Percentiles rank a stretch among this genome's conserved stretches.
Evolutionary conservation across 2,329 filamentous ascomycete genomes (phyloP).

Genomic region (Juglanconis oblonga): DNA sequence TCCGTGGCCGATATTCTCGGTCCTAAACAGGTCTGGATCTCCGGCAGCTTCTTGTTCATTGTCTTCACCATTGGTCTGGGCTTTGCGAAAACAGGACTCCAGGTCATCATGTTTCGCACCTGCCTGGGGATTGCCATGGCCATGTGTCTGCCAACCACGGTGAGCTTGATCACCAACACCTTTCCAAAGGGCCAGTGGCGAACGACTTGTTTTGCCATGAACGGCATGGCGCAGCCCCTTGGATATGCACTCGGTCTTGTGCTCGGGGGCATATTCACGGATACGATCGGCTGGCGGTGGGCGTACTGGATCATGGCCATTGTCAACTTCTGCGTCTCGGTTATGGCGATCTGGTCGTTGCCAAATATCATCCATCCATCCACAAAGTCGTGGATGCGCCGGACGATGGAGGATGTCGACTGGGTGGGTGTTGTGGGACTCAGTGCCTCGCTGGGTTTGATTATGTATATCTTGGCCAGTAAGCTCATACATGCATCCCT

Average conservation of each 20-base stretch:
- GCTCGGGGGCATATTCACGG: slow-evolving; percentile 46
- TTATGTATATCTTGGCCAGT: slow-evolving; percentile 49
- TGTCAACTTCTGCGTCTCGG: slow-evolving; percentile 35
- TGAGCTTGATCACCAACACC: slow-evolving; percentile 35
- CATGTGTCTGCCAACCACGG: slow-evolving; percentile 36
- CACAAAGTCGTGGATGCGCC: slow-evolving; percentile 25
- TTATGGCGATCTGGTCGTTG: slow-evolving; percentile 34
- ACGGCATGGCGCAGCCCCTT: slow-evolving; percentile 43
- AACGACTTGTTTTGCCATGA: slow-evolving; percentile 41
- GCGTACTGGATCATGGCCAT: slow-evolving; percentile 39
- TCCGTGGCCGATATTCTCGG: slow-evolving; percentile 36
- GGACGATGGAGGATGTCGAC: slow-evolving; percentile 42
- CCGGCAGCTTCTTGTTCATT: slow-evolving; percentile 31
- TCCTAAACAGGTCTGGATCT: slow-evolving; percentile 31
- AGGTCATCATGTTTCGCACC: slow-evolving; percentile 36
- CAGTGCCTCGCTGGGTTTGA: slow-evolving; percentile 42
- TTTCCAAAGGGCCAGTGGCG: slow-evolving; percentile 34
- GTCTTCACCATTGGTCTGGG: slow-evolving; percentile 33
- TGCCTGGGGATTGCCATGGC: slow-evolving; percentile 33
- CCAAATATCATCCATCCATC: slow-evolving; percentile 25
- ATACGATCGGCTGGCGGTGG: slow-evolving; percentile 46
- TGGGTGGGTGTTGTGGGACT: slow-evolving; percentile 49
- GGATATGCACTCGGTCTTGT: slow-evolving; percentile 49
- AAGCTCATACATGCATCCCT: not conserved
- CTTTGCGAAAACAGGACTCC: slow-evolving; percentile 30